A percentile compares a stretch with the other conserved stretches of the same genome.
phyloP scores from a whole-genome alignment of 116 monocot genomes.

The Cymodocea nodosa region DNA sequence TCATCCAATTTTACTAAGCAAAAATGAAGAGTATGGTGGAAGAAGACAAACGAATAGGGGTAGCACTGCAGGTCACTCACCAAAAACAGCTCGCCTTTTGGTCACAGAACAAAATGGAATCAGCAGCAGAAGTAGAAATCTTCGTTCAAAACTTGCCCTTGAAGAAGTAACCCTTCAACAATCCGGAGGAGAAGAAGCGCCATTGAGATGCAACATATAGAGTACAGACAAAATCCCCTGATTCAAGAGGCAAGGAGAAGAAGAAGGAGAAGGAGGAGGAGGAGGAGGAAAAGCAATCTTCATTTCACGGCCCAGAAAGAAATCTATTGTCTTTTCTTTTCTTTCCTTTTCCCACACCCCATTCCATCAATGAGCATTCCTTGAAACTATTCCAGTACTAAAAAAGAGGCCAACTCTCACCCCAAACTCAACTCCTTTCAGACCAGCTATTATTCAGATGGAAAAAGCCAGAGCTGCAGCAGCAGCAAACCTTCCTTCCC shows the following conservation, averaged over 20 bases:
- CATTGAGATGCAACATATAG: background rate
- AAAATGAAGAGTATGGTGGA: background rate
- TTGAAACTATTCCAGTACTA: constrained; percentile 1
- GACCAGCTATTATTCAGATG: background rate
- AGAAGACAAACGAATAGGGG: background rate
- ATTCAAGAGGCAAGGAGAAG: background rate
- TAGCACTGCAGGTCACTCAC: background rate
- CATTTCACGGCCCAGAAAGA: background rate
- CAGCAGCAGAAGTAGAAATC: background rate
- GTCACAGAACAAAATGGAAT: background rate
- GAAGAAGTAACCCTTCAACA: no score
- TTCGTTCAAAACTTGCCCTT: background rate
- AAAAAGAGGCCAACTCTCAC: background rate
- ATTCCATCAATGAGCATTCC: constrained; percentile 3
- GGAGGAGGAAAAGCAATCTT: background rate
- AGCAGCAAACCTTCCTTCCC: background rate
- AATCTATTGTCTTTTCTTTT: background rate
- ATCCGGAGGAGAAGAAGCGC: background rate
- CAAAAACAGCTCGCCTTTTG: background rate
- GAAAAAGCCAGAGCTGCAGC: background rate
- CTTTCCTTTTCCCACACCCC: background rate
- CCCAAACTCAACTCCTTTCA: background rate
- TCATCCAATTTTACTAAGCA: background rate
- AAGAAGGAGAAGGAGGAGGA: no score
- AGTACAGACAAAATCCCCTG: background rate